Conservation (phyloP, 176 grass and related monocot species). For the Raddia distichophylla region DNA sequence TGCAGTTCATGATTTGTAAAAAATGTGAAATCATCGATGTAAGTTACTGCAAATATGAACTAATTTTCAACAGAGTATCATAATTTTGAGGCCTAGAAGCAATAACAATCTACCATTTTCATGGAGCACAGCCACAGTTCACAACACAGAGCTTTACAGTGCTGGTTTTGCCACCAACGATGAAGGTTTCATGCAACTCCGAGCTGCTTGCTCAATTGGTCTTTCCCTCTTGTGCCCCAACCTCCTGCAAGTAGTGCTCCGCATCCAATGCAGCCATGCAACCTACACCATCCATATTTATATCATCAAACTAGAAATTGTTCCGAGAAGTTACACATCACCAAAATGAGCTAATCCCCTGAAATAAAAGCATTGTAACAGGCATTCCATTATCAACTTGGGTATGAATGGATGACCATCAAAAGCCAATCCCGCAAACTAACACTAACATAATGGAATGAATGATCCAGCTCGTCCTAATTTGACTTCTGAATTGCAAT, state of each 20-base stretch:
- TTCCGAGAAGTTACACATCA: not conserved
- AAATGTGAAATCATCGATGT: not conserved
- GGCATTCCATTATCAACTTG: not conserved
- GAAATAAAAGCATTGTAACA: not conserved
- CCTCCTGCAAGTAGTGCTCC: slow-evolving; percentile 88
- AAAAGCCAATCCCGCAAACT: not conserved
- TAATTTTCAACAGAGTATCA: slow-evolving; percentile 16
- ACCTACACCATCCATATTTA: slow-evolving; percentile 46
- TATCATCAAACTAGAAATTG: not conserved
- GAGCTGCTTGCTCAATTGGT: slow-evolving; percentile 52
- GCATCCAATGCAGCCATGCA: slow-evolving; percentile 99
- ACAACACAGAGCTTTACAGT: slow-evolving; percentile 26
- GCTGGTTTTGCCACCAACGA: slow-evolving; percentile 28
- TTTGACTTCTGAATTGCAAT: not conserved
- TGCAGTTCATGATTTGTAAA: not conserved
- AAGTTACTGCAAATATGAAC: slow-evolving; percentile 24
- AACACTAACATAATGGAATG: not conserved
- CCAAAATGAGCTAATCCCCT: not conserved
- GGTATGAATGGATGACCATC: not conserved
- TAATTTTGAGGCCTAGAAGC: slow-evolving; percentile 29
- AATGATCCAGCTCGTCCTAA: not conserved
- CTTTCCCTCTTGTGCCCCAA: slow-evolving; percentile 76
- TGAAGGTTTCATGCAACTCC: not conserved
- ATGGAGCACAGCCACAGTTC: not conserved
- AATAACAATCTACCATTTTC: not conserved